Conservation (phyloP, 2,329 filamentous ascomycete genomes). For the Diaporthe ilicicola region DNA sequence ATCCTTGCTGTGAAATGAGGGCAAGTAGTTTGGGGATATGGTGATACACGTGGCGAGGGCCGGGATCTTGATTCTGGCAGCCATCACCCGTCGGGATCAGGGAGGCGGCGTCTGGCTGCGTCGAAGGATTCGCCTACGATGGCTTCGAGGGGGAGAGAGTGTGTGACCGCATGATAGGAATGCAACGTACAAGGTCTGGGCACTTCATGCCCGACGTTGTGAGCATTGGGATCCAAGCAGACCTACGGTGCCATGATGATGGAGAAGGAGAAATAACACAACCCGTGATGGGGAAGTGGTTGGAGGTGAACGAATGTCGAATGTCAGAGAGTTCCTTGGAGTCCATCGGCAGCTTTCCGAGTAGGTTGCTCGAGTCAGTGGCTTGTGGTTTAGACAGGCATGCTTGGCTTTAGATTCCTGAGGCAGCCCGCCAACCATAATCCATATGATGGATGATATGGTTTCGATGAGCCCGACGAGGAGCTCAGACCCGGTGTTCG, state of each 20-base stretch:
- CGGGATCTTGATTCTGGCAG: conserved; percentile 15
- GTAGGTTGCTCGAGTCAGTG: conserved; percentile 14
- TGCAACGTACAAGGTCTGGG: background rate
- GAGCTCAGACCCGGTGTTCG: conserved; percentile 23
- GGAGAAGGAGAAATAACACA: too few relatives aligned
- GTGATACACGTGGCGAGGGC: conserved; percentile 25
- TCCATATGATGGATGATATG: background rate
- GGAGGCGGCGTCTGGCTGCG: background rate
- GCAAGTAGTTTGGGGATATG: background rate
- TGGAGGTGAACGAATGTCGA: background rate
- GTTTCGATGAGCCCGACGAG: background rate
- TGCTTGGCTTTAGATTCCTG: background rate
- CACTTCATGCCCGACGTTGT: background rate
- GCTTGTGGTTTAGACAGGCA: background rate
- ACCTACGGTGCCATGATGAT: background rate
- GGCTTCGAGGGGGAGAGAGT: background rate
- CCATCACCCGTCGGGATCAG: conserved; percentile 9
- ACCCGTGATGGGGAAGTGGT: background rate
- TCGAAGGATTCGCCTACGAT: background rate
- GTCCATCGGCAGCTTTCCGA: conserved; percentile 19
- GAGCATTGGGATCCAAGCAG: background rate
- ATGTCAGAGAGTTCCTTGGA: conserved; percentile 14
- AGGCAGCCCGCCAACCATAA: conserved; percentile 7
- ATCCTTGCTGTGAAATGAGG: conserved; percentile 8
- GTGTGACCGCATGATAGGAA: conserved; percentile 6